Base-by-base conservation (phyloP, 2,329 filamentous ascomycete species). In the Sarocladiaceae sp. region DNA sequence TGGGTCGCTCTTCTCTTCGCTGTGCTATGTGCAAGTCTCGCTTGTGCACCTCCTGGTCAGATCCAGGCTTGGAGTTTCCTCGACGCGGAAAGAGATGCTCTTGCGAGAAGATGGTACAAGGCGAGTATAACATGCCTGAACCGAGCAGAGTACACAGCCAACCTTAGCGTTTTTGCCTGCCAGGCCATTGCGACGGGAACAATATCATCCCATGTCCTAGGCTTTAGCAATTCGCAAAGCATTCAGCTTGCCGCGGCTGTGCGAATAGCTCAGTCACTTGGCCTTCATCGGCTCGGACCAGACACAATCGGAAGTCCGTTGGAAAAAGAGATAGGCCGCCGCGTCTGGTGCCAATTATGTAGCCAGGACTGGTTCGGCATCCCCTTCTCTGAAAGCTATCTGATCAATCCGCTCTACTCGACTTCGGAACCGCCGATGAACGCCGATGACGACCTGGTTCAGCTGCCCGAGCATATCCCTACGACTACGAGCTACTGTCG, bases 381-480 rank as follows among this genome's bases (percentile, higher is more conserved):
- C 4, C 65, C 68, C 1, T 71, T 71, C 52, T 68, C 68, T 12
- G 68, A 71, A 50, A 68, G 63, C 29, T 71, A 71, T 53, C 64
- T 66, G 22, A 64, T 71, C 47, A 65, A 64, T 17, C 68, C 68
- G 2, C 58, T 63, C 42, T 65, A 70, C 52, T 68, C 61, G 13
- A 65, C 60, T 2, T 8, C 33, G 5, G 15, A 8, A 36, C 6
- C 7, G 33, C 33, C 33, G 5, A 6, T 36, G 33, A 36, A 36
- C 33, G 6, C 7, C 33, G 18, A 36, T 17, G 33, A 36, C 18
- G 33, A 36, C 15, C 6, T 36, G 33, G 8, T 36, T 5, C 12
- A 8, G 7, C 33, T 8, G 33, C 33, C 33, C 5, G 33, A 36
- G 15, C 15, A 7, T 7, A 17, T 36, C 5, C 33, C 33, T 5